Conservation (phyloP, 768 basidiomycete species). For the Lepiota brunneoincarnata region DNA sequence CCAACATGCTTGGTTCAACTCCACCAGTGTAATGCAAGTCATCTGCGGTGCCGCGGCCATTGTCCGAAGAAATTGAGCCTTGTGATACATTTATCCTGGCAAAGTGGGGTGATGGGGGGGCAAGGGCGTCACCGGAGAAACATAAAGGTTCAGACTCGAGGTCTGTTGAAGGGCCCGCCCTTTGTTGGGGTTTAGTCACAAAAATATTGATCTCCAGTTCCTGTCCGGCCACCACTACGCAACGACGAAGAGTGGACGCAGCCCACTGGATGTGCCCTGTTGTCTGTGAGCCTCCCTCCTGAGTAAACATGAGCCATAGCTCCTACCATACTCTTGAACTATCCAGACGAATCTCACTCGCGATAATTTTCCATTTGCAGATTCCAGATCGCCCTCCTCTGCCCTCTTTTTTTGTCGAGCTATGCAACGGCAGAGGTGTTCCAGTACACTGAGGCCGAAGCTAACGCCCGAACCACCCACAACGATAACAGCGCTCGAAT, state of each 20-base stretch:
- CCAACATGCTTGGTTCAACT: slow-evolving; percentile 28
- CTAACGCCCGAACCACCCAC: slow-evolving; percentile 76
- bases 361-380: slow-evolving; percentile 36
- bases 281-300: not conserved
- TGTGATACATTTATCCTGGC: not conserved
- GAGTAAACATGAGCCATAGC: not conserved
- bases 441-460: slow-evolving; percentile 64
- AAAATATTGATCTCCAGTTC: slow-evolving; percentile 69
- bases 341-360: slow-evolving; percentile 78
- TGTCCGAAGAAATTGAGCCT: not conserved
- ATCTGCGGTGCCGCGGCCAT: not conserved
- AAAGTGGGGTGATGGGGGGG: not conserved
- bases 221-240: slow-evolving; percentile 48
- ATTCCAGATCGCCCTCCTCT: slow-evolving; percentile 42
- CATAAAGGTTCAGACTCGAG: slow-evolving; percentile 3
- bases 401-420: slow-evolving; percentile 18
- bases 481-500: slow-evolving; percentile 61
- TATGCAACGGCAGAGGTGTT: slow-evolving; percentile 59
- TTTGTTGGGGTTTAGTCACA: slow-evolving; percentile 47
- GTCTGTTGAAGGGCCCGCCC: not conserved
- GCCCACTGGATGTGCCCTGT: slow-evolving; percentile 64
- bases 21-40: not conserved
- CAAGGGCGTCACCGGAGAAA: not conserved
- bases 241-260: slow-evolving; percentile 61
- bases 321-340: slow-evolving; percentile 70